These are phyloP conservation scores for Cutaneotrichosporon sp. DNA, from an alignment of 1,284 basidiomycete species.

Conservation along the genomic window DNA sequence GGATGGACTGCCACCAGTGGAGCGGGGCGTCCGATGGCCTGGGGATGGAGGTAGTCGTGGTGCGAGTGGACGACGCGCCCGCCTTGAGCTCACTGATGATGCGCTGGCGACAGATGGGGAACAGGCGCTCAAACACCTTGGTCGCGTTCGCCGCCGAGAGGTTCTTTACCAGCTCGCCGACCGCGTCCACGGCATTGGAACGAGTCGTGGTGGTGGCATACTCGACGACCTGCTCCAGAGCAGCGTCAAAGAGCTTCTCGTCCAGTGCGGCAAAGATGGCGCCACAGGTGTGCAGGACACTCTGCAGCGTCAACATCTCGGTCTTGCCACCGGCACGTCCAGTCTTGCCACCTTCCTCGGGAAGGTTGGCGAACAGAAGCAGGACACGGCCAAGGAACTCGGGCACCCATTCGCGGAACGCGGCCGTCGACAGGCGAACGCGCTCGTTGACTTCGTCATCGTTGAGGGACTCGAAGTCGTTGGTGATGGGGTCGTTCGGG, in stretches of 20 bases:
- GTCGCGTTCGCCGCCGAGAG: conserved; percentile 77
- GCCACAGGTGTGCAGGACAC: conserved; percentile 48
- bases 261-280: conserved; percentile 86
- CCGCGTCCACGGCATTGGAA: conserved; percentile 84
- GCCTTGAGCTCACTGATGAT: conserved; percentile 84
- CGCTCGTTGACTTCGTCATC: conserved; percentile 44
- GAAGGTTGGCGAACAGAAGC: conserved; percentile 86
- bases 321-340: conserved; percentile 54
- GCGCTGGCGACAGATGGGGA: conserved; percentile 76
- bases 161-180: conserved; percentile 85
- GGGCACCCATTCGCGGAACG: conserved; percentile 74
- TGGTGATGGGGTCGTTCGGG: conserved; percentile 41
- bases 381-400: conserved; percentile 85
- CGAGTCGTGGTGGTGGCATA: conserved; percentile 78
- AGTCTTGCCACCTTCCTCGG: conserved; percentile 65
- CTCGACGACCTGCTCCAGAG: conserved; percentile 79
- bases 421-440: conserved; percentile 44
- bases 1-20: conserved; percentile 69
- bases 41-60: conserved; percentile 80
- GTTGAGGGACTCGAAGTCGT: conserved; percentile 42
- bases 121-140: conserved; percentile 75
- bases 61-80: conserved; percentile 88
- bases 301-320: conserved; percentile 44
- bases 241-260: conserved; percentile 80
- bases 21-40: conserved; percentile 86